Evolutionary conservation across 768 basidiomycete species (phyloP).

Genomic region (Phaffia tasmanica): DNA sequence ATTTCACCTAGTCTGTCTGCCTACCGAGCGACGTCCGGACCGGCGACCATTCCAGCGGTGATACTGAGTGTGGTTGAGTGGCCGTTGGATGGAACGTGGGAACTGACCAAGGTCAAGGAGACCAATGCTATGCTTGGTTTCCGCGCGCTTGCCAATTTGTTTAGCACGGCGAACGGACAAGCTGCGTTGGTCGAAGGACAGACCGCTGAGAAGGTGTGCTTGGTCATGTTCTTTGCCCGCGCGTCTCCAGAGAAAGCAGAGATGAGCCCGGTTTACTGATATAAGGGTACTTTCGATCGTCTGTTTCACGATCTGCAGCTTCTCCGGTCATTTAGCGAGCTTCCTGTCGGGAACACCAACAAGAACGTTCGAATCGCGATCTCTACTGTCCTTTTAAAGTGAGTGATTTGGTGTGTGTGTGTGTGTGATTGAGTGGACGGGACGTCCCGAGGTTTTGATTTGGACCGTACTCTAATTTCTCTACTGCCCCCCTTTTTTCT

Average conservation of each 20-base stretch:
- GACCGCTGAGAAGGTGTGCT: conserved; percentile 26
- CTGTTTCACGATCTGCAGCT: conserved; percentile 45
- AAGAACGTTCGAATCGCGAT: conserved; percentile 59
- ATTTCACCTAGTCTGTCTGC: conserved; percentile 47
- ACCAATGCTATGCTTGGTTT: conserved; percentile 73
- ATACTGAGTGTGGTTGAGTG: conserved; percentile 62
- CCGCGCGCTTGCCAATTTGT: conserved; percentile 66
- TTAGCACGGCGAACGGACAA: conserved; percentile 43
- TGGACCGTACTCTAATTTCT: neutral
- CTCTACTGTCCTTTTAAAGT: conserved; percentile 83
- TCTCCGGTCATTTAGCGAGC: conserved; percentile 17
- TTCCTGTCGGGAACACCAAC: conserved; percentile 19
- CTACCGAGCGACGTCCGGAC: conserved; percentile 40
- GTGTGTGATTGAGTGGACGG: neutral
- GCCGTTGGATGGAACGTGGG: conserved; percentile 33
- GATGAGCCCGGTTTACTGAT: neutral
- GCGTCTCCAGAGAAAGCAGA: neutral
- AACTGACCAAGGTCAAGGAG: conserved; percentile 60
- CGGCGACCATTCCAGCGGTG: conserved; percentile 47
- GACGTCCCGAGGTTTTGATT: too few species aligned
- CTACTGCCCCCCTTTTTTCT: neutral
- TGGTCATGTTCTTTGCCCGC: conserved; percentile 9
- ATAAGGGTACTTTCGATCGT: conserved; percentile 35
- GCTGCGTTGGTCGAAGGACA: conserved; percentile 19
- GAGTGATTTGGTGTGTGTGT: conserved; percentile 34